Conservation (phyloP, 1,284 basidiomycete genomes). For the Sphagnurus paluster region DNA sequence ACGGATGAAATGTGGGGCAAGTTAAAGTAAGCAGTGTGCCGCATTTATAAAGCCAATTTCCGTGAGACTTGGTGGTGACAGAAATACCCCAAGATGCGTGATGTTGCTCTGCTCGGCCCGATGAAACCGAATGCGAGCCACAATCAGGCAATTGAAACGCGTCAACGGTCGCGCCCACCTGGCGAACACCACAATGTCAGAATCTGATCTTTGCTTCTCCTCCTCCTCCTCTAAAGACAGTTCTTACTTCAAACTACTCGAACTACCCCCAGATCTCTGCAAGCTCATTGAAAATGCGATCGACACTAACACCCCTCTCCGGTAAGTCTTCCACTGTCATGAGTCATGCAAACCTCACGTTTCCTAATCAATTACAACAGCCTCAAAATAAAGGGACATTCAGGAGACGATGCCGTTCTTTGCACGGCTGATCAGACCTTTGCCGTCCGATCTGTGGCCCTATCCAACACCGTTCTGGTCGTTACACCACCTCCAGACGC, state of each 20-base stretch:
- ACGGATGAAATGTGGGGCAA: slow-evolving; percentile 1
- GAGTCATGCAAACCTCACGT: slow-evolving; percentile 32
- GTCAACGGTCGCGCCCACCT: slow-evolving; percentile 2
- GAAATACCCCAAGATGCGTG: slow-evolving; percentile 3
- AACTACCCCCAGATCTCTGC: slow-evolving; percentile 65
- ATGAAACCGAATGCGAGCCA: background rate
- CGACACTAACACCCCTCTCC: slow-evolving; percentile 30
- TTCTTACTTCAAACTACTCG: slow-evolving; percentile 63
- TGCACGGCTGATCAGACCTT: slow-evolving; percentile 83
- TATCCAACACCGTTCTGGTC: slow-evolving; percentile 85
- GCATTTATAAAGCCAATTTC: background rate
- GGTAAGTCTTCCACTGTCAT: slow-evolving; percentile 24
- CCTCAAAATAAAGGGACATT: slow-evolving; percentile 77
- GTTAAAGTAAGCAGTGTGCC: background rate
- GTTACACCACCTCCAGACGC: slow-evolving; percentile 52
- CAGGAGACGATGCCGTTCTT: slow-evolving; percentile 83
- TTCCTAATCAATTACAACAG: slow-evolving; percentile 35
- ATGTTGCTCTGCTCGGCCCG: background rate
- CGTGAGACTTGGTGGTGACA: slow-evolving; percentile 4
- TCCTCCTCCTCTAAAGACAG: slow-evolving; percentile 42
- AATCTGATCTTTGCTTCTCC: slow-evolving; percentile 56
- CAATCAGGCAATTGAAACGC: background rate
- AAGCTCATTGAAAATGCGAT: slow-evolving; percentile 47
- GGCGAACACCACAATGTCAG: slow-evolving; percentile 35
- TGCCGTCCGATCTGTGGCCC: slow-evolving; percentile 73